These are phyloP conservation scores for Eimeria praecox DNA, from an alignment of 169 alveolate species.

Conservation along the genomic window DNA sequence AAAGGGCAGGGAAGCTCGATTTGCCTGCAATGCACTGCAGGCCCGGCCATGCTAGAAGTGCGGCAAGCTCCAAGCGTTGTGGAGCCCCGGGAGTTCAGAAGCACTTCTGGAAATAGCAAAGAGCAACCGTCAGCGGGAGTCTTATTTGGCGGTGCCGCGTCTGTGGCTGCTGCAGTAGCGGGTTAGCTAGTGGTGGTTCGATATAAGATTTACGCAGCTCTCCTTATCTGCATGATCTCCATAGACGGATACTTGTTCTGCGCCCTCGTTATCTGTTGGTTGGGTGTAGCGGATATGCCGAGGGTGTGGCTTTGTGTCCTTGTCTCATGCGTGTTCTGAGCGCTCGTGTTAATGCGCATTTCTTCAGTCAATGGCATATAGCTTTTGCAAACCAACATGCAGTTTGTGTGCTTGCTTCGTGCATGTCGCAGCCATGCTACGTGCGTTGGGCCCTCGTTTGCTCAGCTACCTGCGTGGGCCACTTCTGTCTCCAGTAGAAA, in stretches of 20 bases:
- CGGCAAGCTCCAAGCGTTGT: conserved; percentile 57
- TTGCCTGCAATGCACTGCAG: conserved; percentile 34
- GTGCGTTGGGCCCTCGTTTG: not conserved
- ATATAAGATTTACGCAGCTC: not conserved
- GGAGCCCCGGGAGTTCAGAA: conserved; percentile 21
- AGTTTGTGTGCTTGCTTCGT: not conserved
- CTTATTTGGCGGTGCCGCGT: conserved; percentile 54
- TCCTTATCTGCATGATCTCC: not conserved
- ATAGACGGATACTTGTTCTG: not conserved
- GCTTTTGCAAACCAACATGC: not conserved
- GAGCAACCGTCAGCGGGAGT: not conserved
- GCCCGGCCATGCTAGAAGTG: conserved; percentile 67
- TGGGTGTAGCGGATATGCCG: not conserved
- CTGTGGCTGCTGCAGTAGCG: conserved; percentile 44
- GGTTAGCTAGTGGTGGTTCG: conserved; percentile 22
- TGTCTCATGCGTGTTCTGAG: not conserved
- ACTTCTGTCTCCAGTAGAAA: not conserved
- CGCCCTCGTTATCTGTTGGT: not conserved
- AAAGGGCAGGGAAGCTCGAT: not conserved
- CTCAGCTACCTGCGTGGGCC: not conserved
- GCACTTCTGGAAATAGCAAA: not conserved
- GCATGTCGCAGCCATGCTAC: not conserved
- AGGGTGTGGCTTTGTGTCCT: not conserved
- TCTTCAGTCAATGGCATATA: not conserved
- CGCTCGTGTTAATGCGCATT: not conserved